phyloP scores from a whole-genome alignment of 768 basidiomycete genomes.

The Kwoniella dejecticola region DNA sequence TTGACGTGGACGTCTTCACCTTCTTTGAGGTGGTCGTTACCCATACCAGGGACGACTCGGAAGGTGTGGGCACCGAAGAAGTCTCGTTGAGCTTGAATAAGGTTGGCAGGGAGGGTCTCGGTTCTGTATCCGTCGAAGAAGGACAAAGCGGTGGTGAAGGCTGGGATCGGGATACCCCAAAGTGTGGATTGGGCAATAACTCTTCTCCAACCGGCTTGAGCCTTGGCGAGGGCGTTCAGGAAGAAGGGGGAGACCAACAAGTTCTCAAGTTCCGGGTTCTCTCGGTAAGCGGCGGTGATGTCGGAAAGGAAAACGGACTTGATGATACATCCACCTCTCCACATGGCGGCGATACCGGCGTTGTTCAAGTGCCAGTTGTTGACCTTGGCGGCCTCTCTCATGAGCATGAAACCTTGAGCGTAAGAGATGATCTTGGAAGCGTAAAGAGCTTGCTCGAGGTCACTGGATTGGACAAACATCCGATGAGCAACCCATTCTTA shows the following conservation, averaged over 20 bases:
- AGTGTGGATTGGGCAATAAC: constrained; percentile 93
- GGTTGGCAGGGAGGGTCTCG: constrained; percentile 88
- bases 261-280: constrained; percentile 81
- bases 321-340: constrained; percentile 99
- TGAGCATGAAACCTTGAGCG: constrained; percentile 99
- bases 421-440: constrained; percentile 99
- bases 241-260: constrained; percentile 97
- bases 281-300: constrained; percentile 72
- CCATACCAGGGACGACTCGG: constrained; percentile 87
- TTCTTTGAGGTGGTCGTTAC: constrained; percentile 75
- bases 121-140: constrained; percentile 99
- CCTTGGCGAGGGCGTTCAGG: constrained; percentile 79
- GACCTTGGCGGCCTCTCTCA: constrained; percentile 97
- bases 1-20: constrained; percentile 94
- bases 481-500: neutral
- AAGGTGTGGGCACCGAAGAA: constrained; percentile 99
- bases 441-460: constrained; percentile 98
- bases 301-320: constrained; percentile 60
- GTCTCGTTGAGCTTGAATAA: constrained; percentile 95
- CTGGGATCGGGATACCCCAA: constrained; percentile 96
- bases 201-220: constrained; percentile 97
- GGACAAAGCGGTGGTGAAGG: constrained; percentile 90
- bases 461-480: too few species aligned
- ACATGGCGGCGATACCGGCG: constrained; percentile 96
- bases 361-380: constrained; percentile 89